Conservation (phyloP, 352 stramenopile genomes). For the Peronospora tabacina region DNA sequence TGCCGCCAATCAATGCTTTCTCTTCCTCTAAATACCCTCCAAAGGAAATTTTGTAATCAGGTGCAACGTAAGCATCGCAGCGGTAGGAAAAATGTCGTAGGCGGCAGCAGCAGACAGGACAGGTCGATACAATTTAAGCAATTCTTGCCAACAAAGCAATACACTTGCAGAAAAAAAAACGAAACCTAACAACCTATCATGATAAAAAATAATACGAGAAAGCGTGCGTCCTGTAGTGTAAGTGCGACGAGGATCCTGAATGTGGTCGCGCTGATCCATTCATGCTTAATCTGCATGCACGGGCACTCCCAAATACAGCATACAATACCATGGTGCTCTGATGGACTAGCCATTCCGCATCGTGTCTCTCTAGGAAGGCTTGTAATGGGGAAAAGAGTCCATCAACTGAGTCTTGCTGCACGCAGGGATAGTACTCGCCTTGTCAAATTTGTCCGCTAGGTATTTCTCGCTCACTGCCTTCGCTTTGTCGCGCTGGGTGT, state of each 20-base stretch:
- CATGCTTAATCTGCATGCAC: constrained; percentile 4
- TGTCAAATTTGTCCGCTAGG: constrained; percentile 53
- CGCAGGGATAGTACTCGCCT: constrained; percentile 40
- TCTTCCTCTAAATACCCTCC: no score
- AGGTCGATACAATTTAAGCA: neutral
- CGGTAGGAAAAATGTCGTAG: no score
- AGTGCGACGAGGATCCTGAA: constrained; percentile 19
- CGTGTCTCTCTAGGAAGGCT: constrained; percentile 16
- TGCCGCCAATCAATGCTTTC: no score
- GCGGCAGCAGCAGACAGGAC: no score
- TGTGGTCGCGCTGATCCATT: constrained; percentile 5
- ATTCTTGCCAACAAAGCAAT: neutral
- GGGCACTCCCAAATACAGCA: constrained; percentile 7
- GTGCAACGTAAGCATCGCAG: no score
- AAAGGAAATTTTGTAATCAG: no score
- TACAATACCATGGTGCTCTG: constrained; percentile 7
- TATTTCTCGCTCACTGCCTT: constrained; percentile 84
- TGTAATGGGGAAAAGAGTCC: constrained; percentile 42
- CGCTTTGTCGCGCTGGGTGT: constrained; percentile 61
- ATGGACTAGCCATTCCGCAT: constrained; percentile 2
- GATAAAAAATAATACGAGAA: constrained; percentile 28
- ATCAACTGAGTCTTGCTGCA: constrained; percentile 37
- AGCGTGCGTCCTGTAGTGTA: constrained; percentile 15
- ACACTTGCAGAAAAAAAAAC: neutral
- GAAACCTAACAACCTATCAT: constrained; percentile 32